Evolutionary conservation across 805 yeast species (phyloP).

Genomic region (Yarrowia porcina): DNA sequence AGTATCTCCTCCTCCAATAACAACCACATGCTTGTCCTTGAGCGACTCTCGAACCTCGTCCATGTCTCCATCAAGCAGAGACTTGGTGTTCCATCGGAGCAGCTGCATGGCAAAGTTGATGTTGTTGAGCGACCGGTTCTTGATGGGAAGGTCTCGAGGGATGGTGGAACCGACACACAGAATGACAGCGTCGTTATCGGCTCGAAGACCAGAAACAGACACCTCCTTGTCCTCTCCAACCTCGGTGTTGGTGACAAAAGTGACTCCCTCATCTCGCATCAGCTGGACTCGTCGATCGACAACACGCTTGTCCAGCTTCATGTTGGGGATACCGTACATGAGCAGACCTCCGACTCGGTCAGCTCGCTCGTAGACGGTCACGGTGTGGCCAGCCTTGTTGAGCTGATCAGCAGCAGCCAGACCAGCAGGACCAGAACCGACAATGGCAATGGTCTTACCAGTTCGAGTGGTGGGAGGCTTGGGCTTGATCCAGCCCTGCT

Average conservation of each 20-base stretch:
- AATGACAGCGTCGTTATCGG: slow-evolving; percentile 74
- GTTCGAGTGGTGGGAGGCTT: slow-evolving; percentile 74
- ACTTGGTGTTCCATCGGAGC: slow-evolving; percentile 83
- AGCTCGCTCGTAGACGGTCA: slow-evolving; percentile 87
- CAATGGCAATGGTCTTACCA: slow-evolving; percentile 76
- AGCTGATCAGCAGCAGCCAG: slow-evolving; percentile 95
- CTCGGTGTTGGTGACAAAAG: slow-evolving; percentile 70
- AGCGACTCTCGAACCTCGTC: slow-evolving; percentile 69
- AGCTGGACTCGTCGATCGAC: slow-evolving; percentile 92
- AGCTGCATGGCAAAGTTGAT: slow-evolving; percentile 94
- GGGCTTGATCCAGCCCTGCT: slow-evolving; percentile 94
- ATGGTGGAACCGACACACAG: slow-evolving; percentile 94
- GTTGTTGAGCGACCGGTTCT: slow-evolving; percentile 87
- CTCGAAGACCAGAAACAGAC: slow-evolving; percentile 63
- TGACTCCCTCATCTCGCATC: slow-evolving; percentile 84
- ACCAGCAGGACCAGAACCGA: slow-evolving; percentile 98
- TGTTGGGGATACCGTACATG: slow-evolving; percentile 99
- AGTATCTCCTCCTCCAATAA: slow-evolving; percentile 99
- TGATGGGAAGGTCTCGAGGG: slow-evolving; percentile 91
- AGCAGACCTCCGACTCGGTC: slow-evolving; percentile 95
- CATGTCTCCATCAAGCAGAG: slow-evolving; percentile 70
- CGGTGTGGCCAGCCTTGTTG: slow-evolving; percentile 91
- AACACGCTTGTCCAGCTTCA: slow-evolving; percentile 91
- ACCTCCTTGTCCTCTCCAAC: slow-evolving; percentile 71
- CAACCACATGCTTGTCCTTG: slow-evolving; percentile 86